These are phyloP conservation scores for Corrigiola litoralis DNA, from an alignment of 179 eudicot species.

Conservation along the genomic window DNA sequence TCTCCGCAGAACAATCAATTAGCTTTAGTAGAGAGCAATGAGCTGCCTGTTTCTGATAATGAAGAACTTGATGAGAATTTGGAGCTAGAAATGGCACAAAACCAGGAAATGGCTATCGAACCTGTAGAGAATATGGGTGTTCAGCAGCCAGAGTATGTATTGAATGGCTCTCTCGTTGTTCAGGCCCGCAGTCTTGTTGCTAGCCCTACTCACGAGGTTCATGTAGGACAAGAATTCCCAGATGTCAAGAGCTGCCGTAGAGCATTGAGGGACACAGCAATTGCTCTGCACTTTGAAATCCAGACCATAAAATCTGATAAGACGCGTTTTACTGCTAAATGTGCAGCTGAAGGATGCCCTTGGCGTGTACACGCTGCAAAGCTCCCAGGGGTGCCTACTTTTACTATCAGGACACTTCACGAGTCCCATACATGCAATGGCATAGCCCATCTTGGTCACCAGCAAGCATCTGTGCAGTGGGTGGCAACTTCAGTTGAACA, in stretches of 20 bases:
- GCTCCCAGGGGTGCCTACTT: constrained; percentile 75
- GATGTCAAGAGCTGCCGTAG: constrained; percentile 85
- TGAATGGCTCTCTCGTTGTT: constrained; percentile 35
- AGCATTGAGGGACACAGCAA: constrained; percentile 71
- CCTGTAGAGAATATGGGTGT: constrained; percentile 33
- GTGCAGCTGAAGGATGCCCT: constrained; percentile 84
- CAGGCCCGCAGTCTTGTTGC: constrained; percentile 52
- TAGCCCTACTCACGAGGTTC: constrained; percentile 49
- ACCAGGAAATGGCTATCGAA: constrained; percentile 45
- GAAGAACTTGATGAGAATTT: constrained; percentile 42
- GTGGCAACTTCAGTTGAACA: constrained; percentile 85
- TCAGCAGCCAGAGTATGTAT: constrained; percentile 36
- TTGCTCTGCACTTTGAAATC: constrained; percentile 81
- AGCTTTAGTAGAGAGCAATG: constrained; percentile 40
- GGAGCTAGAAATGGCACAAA: constrained; percentile 49
- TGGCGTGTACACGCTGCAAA: constrained; percentile 96
- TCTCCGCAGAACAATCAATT: constrained; percentile 35
- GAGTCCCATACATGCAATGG: constrained; percentile 77
- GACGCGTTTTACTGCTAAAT: constrained; percentile 87
- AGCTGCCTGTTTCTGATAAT: constrained; percentile 30
- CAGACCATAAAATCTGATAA: constrained; percentile 88
- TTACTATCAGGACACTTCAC: constrained; percentile 74
- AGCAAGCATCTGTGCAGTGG: constrained; percentile 97
- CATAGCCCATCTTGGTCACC: constrained; percentile 70
- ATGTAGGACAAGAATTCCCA: constrained; percentile 78